Evolutionary conservation across 495 filamentous ascomycete species (phyloP).

Genomic region (Cercophora scortea): DNA sequence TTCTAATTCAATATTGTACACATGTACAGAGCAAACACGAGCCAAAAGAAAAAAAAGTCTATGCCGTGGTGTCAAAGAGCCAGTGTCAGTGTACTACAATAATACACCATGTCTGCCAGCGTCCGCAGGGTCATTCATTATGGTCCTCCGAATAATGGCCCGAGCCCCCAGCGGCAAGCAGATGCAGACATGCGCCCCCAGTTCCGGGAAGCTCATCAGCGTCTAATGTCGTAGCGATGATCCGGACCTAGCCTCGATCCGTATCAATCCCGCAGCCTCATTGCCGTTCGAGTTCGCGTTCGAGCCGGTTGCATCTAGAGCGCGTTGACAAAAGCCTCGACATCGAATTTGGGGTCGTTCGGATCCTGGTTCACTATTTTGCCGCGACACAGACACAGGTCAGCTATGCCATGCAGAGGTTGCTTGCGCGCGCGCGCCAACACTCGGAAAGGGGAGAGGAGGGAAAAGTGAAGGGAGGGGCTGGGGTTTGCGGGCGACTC

Average conservation of each 20-base stretch:
- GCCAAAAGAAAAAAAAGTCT: conserved; percentile 31
- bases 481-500: conserved; percentile 7
- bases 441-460: not conserved
- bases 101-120: conserved; percentile 26
- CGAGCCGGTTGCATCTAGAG: conserved; percentile 23
- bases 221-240: not conserved
- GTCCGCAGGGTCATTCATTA: not conserved
- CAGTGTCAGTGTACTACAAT: conserved; percentile 23
- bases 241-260: not conserved
- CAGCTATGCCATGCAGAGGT: not conserved
- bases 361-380: conserved; percentile 72
- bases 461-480: not conserved
- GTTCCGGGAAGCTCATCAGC: not conserved
- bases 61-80: conserved; percentile 22
- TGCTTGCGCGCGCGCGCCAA: not conserved
- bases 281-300: conserved; percentile 1
- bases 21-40: conserved; percentile 32
- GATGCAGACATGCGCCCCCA: not conserved
- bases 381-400: conserved; percentile 16
- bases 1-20: conserved; percentile 30
- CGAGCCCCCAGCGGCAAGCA: not conserved
- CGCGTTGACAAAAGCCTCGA: conserved; percentile 72
- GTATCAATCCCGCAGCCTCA: not conserved
- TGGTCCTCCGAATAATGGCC: not conserved
- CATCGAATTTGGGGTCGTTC: conserved; percentile 77